Base-by-base conservation (phyloP, 2,329 filamentous ascomycete genomes). In the Paecilomyces dactylethromorphus region DNA sequence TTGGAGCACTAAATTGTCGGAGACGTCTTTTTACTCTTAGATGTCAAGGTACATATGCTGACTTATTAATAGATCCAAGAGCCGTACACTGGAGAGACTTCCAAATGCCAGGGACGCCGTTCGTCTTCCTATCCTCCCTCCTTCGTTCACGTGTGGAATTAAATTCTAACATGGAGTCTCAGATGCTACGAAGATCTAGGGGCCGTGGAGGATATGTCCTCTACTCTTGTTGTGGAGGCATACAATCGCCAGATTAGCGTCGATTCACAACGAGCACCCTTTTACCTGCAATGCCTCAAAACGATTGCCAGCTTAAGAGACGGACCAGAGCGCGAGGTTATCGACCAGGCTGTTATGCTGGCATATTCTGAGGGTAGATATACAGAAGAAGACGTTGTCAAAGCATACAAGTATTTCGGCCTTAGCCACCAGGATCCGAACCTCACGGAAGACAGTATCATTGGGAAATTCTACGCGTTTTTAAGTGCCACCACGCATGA, bases 221-320 rank as follows among this genome's bases (percentile, higher is more conserved):
- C 89, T 65, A 67, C 75, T 1, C 72, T 87, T n/a, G 73, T 91
- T 18, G 73, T 80, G 29, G 88, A 85, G 69, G 84, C 85, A 3
- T 90, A 84, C 67, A 77, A 84, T 24, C 78, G 82, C 33, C 87
- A 90, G 72, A 74, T 79, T 24, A 68, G 74, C 8, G 81, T 79
- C 55, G 85, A 90, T 68, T 78, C 80, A 21, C 62, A 65, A 21
- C 82, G 83, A 60, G 75, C 76, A 18, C 73, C 85, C 1, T 84
- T 85, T 67, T 90, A 89, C 68, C 80, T 89, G 60, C 82, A 87
- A 69, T 87, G 84, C 65, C 75, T 91, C n/a, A 79, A 82, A 63
- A 76, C 80, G 53, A 82, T 90, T 56, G 82, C 83, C 15, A 74
- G 75, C 24, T 79, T 82, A 18, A 78, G 86, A 56, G 69, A 66